Conservation (phyloP, 139 green algal species). For the Chlamydomonas sp. region DNA sequence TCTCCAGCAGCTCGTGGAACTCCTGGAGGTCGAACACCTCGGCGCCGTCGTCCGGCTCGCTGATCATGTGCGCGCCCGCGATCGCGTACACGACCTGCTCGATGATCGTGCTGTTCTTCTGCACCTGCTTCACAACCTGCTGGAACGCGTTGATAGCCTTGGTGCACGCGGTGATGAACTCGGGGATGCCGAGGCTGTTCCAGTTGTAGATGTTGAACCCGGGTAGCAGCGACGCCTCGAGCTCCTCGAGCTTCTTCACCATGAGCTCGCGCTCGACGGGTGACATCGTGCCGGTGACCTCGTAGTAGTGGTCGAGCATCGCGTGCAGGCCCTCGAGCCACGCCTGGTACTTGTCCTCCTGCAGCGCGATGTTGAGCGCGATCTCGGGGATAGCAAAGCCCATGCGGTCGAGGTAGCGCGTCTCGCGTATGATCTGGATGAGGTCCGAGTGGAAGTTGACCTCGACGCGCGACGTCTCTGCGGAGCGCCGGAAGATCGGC, state of each 20-base stretch:
- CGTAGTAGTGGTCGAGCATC: slow-evolving; percentile 74
- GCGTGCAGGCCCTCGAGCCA: slow-evolving; percentile 60
- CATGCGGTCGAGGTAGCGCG: slow-evolving; percentile 79
- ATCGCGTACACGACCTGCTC: slow-evolving; percentile 70
- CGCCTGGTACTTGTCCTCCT: slow-evolving; percentile 63
- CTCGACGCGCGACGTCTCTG: slow-evolving; percentile 26
- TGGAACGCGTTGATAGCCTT: slow-evolving; percentile 74
- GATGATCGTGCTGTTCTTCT: slow-evolving; percentile 75
- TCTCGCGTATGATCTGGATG: slow-evolving; percentile 68
- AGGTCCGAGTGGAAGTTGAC: slow-evolving; percentile 77
- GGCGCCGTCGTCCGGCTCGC: slow-evolving; percentile 6
- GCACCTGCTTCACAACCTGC: slow-evolving; percentile 40
- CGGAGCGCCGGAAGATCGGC: slow-evolving; percentile 55
- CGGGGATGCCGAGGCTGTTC: slow-evolving; percentile 79
- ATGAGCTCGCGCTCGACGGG: slow-evolving; percentile 65
- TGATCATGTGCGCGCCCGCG: slow-evolving; percentile 26
- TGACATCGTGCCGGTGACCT: slow-evolving; percentile 47
- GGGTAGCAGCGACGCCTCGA: slow-evolving; percentile 62
- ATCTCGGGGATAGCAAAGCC: slow-evolving; percentile 77
- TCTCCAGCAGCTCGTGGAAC: slow-evolving; percentile 72
- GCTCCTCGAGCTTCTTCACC: slow-evolving; percentile 45
- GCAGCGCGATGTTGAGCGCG: slow-evolving; percentile 71
- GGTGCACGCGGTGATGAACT: slow-evolving; percentile 67
- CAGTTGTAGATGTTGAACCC: slow-evolving; percentile 83
- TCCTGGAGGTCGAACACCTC: slow-evolving; percentile 65